Conservation (phyloP, 2,329 filamentous ascomycete genomes). For the Colletotrichum euphorbiae region DNA sequence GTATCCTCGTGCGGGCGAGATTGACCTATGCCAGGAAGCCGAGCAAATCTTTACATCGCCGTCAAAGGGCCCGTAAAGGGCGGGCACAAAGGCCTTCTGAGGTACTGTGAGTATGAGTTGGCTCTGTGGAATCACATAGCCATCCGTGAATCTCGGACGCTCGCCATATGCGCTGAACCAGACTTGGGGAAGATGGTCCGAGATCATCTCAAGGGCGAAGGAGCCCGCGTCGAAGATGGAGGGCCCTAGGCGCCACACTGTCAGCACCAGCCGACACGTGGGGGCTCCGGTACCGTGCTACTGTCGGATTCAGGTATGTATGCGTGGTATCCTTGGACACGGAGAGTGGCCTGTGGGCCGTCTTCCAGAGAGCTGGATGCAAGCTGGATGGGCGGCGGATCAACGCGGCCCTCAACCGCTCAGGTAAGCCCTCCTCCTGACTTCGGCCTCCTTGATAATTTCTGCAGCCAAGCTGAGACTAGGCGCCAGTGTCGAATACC, state of each 20-base stretch:
- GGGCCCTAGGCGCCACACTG: background rate
- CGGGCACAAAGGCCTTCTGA: too few species aligned
- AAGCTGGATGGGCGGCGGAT: conserved; percentile 16
- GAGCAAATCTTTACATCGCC: too few species aligned
- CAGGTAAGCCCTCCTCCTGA: conserved; percentile 73
- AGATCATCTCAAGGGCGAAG: background rate
- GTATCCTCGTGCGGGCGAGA: background rate
- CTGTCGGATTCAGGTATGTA: conserved; percentile 22
- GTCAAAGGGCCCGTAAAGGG: too few species aligned
- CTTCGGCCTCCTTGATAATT: conserved; percentile 83
- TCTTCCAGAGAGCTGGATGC: conserved; percentile 1
- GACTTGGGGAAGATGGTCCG: background rate
- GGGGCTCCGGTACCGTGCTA: conserved; percentile 4
- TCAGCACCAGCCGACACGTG: conserved; percentile 1
- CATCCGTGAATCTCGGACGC: too few species aligned
- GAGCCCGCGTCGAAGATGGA: background rate
- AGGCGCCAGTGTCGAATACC: conserved; percentile 79
- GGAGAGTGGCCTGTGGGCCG: conserved; percentile 4
- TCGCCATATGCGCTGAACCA: too few species aligned
- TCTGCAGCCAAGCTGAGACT: conserved; percentile 82
- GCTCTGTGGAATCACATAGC: too few species aligned
- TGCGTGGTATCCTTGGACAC: background rate
- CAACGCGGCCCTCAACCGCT: conserved; percentile 54
- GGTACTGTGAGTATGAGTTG: too few species aligned
- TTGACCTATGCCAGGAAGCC: background rate